Conservation (phyloP, 352 stramenopile species). For the Pythium diclinum region DNA sequence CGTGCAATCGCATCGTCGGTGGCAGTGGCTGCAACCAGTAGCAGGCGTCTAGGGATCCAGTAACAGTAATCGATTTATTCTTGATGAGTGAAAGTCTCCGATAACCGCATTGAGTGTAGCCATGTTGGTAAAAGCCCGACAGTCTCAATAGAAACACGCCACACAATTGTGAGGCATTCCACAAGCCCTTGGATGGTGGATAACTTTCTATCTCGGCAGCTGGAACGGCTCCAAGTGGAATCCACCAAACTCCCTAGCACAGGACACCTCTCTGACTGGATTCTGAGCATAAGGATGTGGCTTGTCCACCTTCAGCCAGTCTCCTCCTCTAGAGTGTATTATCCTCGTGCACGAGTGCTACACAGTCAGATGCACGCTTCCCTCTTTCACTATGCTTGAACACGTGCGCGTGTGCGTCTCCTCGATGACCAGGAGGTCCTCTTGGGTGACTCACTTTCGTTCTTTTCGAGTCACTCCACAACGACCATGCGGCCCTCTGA, state of each 20-base stretch:
- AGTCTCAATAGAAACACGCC: no score
- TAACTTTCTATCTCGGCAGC: not conserved
- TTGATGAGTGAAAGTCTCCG: not conserved
- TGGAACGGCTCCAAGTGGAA: not conserved
- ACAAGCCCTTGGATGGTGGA: not conserved
- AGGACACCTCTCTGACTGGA: not conserved
- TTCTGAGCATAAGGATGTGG: not conserved
- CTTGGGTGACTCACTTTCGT: not conserved
- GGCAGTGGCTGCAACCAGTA: slow-evolving; percentile 15
- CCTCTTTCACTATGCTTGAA: no score
- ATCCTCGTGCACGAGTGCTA: not conserved
- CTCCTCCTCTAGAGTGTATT: no score
- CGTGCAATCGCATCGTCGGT: slow-evolving; percentile 16
- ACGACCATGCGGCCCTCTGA: not conserved
- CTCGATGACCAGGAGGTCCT: no score
- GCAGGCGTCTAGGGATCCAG: no score
- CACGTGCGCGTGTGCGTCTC: no score
- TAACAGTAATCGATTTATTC: no score
- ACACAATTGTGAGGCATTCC: no score
- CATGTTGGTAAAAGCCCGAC: not conserved
- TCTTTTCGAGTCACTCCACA: not conserved
- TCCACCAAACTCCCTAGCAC: not conserved
- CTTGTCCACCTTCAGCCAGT: not conserved
- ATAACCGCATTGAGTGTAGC: not conserved
- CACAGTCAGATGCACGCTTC: not conserved